A percentile compares a stretch with the other conserved stretches of the same genome.
phyloP scores from a whole-genome alignment of 148 eudicot species.

The Rhododendron ferrugineum region DNA sequence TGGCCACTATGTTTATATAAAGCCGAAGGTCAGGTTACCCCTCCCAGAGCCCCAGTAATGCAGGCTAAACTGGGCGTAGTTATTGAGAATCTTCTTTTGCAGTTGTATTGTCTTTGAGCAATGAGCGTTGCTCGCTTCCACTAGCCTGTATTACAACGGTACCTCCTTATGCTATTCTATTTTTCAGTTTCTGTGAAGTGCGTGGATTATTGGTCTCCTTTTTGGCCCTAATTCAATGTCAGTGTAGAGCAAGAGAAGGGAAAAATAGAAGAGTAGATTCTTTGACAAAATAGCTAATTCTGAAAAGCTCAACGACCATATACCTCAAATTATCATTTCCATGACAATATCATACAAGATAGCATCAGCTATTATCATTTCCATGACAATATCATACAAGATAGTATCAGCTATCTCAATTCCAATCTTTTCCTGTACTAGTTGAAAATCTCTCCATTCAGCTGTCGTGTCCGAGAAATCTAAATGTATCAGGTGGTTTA shows the following conservation, averaged over 20 bases:
- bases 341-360: background rate
- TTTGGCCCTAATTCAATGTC: background rate
- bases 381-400: background rate
- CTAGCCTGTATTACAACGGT: background rate
- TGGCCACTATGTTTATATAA: background rate
- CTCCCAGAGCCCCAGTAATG: background rate
- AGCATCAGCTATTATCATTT: slow-evolving; percentile 7
- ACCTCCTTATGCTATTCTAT: background rate
- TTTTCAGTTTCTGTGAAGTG: background rate
- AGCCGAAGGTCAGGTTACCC: background rate
- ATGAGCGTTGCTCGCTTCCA: background rate
- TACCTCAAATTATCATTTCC: background rate
- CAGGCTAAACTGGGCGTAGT: background rate
- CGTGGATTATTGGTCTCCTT: background rate
- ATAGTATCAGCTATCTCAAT: slow-evolving; percentile 5
- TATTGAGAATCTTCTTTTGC: background rate
- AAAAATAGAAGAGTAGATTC: background rate
- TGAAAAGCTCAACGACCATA: background rate
- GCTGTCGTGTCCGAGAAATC: background rate
- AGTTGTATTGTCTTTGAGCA: background rate
- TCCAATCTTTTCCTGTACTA: background rate
- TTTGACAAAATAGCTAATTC: background rate
- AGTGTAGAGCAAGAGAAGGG: background rate
- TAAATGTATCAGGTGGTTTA: background rate
- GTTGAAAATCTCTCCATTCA: background rate